Evolutionary conservation across 257 asterid genomes (phyloP).

Genomic region (Verbena officinalis): DNA sequence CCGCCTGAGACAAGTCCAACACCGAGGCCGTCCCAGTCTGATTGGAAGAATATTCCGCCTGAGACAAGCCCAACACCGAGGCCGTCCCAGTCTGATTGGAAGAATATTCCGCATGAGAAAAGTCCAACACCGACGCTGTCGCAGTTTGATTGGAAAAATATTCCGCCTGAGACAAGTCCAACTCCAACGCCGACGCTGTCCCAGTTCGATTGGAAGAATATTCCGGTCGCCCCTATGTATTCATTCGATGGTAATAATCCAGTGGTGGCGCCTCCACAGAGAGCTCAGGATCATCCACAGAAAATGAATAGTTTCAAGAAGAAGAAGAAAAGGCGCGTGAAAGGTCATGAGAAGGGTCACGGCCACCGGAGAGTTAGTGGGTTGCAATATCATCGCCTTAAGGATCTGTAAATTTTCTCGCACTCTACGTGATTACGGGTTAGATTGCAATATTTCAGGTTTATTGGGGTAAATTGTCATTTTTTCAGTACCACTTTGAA

Average conservation of each 20-base stretch:
- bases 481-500: background rate
- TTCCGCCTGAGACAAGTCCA: slow-evolving; percentile 10
- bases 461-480: slow-evolving; percentile 5
- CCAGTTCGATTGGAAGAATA: slow-evolving; percentile 2
- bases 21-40: slow-evolving; percentile 14
- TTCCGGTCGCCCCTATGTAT: slow-evolving; percentile 1
- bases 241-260: background rate
- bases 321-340: slow-evolving; percentile 23
- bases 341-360: slow-evolving; percentile 1
- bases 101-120: slow-evolving; percentile 9
- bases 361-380: slow-evolving; percentile 21
- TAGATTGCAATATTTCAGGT: slow-evolving; percentile 11
- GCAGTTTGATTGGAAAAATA: slow-evolving; percentile 2
- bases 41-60: slow-evolving; percentile 12
- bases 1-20: slow-evolving; percentile 1
- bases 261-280: slow-evolving; percentile 11
- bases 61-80: slow-evolving; percentile 9
- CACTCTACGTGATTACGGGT: slow-evolving; percentile 1
- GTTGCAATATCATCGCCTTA: slow-evolving; percentile 1
- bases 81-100: slow-evolving; percentile 5
- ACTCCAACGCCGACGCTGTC: slow-evolving; percentile 6
- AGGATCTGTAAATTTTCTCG: slow-evolving; percentile 25
- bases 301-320: slow-evolving; percentile 4
- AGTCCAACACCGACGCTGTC: slow-evolving; percentile 9
- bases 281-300: background rate